These are phyloP conservation scores for Xylaria scruposa DNA, from an alignment of 495 filamentous ascomycete genomes.

Conservation along the genomic window DNA sequence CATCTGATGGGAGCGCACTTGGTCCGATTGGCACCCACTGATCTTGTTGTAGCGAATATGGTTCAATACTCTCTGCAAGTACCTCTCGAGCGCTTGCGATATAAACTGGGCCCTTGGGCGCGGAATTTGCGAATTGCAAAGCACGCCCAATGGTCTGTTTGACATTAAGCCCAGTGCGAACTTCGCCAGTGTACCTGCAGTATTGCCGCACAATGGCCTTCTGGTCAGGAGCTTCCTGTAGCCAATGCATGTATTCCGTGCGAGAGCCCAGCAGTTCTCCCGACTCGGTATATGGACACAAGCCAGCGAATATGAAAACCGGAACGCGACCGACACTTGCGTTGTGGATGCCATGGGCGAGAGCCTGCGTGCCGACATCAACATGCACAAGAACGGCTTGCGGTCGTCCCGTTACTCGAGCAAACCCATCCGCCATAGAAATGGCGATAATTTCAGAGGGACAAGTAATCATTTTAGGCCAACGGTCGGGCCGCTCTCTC, in stretches of 20 bases:
- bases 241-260: constrained; percentile 85
- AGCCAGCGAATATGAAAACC: constrained; percentile 77
- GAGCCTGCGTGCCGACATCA: constrained; percentile 80
- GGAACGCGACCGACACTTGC: constrained; percentile 76
- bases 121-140: constrained; percentile 72
- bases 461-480: constrained; percentile 77
- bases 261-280: constrained; percentile 75
- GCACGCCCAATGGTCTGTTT: constrained; percentile 81
- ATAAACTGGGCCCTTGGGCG: constrained; percentile 77
- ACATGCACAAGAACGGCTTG: constrained; percentile 83
- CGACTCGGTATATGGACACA: constrained; percentile 77
- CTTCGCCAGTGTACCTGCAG: constrained; percentile 75
- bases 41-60: constrained; percentile 65
- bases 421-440: constrained; percentile 83
- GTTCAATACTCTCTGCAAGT: constrained; percentile 76
- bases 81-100: constrained; percentile 70
- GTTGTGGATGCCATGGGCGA: constrained; percentile 81
- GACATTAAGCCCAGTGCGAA: constrained; percentile 77
- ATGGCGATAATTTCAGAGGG: constrained; percentile 73
- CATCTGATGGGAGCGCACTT: constrained; percentile 64
- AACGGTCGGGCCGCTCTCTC: constrained; percentile 48
- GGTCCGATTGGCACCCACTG: constrained; percentile 70
- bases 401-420: constrained; percentile 70
- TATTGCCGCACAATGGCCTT: constrained; percentile 79
- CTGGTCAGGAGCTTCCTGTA: constrained; percentile 81